These are phyloP conservation scores for Lomentospora prolificans DNA, from an alignment of 2,329 filamentous ascomycete genomes.

Conservation along the genomic window DNA sequence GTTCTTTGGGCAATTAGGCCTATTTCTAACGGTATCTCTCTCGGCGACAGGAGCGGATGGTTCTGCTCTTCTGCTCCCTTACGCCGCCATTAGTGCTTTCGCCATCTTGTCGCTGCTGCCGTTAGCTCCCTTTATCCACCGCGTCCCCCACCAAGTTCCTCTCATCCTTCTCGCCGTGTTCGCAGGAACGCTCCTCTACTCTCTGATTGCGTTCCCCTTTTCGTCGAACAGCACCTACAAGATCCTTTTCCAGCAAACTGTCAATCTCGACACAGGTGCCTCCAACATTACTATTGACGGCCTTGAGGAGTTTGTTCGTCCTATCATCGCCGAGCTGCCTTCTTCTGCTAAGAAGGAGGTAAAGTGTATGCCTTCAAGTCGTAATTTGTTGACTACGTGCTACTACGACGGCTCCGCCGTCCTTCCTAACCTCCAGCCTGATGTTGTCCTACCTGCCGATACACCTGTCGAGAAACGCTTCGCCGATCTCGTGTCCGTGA, in stretches of 20 bases:
- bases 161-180: constrained; percentile 66
- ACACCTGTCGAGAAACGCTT: constrained; percentile 28
- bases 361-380: constrained; percentile 35
- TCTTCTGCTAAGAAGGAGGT: constrained; percentile 55
- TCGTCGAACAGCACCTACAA: constrained; percentile 72
- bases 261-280: constrained; percentile 65
- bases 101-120: constrained; percentile 67
- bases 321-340: constrained; percentile 60
- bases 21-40: constrained; percentile 62
- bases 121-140: constrained; percentile 74
- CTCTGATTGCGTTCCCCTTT: constrained; percentile 81
- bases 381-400: constrained; percentile 53
- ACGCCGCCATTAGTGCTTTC: constrained; percentile 58
- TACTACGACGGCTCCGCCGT: constrained; percentile 54
- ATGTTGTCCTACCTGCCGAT: constrained; percentile 28
- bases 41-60: constrained; percentile 82
- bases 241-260: constrained; percentile 72
- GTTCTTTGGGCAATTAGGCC: constrained; percentile 63
- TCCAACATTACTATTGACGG: constrained; percentile 63
- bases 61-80: constrained; percentile 58
- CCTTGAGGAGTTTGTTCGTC: constrained; percentile 53
- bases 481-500: constrained; percentile 38
- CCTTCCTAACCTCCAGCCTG: constrained; percentile 50
- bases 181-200: constrained; percentile 70
- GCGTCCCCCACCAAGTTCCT: constrained; percentile 74